Evolutionary conservation across 495 filamentous ascomycete species (phyloP), one percentile per base, ranked within the genome.

Genomic region (Polyplosphaeria fusca): DNA sequence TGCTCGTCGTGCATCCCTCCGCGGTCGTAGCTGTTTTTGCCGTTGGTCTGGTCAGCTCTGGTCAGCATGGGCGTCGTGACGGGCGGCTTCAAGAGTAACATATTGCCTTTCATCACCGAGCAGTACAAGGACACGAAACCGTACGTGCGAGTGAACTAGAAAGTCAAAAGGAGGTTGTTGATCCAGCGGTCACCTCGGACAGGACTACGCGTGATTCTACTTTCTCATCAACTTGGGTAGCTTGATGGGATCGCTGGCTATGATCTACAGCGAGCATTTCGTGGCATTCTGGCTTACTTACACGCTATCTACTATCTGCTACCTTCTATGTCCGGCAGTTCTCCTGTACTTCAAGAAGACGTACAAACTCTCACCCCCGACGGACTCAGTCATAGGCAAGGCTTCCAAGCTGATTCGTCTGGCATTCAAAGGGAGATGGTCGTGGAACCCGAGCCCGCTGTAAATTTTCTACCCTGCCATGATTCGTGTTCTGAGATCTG

Each of bases 191-290:
- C 5, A 42, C 39, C 19, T 11, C 19, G 19, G 9, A 7, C 9
- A 7, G 39, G 5, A 11, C 39, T 42, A 42, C 39, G 18, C 20
- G 9, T 20, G 18, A 7, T 42, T 13, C 18, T 42, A 85, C 67
- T 66, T 83, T 24, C 83, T 86, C 69, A 84, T 91, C 77, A 88
- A 88, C 67, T 63, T 86, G 26, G 85, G 85, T 38, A 73, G 82
- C 1, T 65, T 87, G 14, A 42, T 76, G 20, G 84, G 78, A 1
- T 68, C 71, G 24, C 68, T 80, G n/a, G 66, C 65, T 23, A 80
- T 85, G 82, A 80, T 82, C 23, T 87, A 86, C 63, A 78, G 80
- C 2, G 86, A 87, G 71, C 79, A 84, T 58, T 87, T 86, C 46
- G 82, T 89, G 48, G 87, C 86, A n/a, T 91, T 89, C 73, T 91